Evolutionary conservation across 768 basidiomycete genomes (phyloP).

Genomic region (Pisolithus sp.): DNA sequence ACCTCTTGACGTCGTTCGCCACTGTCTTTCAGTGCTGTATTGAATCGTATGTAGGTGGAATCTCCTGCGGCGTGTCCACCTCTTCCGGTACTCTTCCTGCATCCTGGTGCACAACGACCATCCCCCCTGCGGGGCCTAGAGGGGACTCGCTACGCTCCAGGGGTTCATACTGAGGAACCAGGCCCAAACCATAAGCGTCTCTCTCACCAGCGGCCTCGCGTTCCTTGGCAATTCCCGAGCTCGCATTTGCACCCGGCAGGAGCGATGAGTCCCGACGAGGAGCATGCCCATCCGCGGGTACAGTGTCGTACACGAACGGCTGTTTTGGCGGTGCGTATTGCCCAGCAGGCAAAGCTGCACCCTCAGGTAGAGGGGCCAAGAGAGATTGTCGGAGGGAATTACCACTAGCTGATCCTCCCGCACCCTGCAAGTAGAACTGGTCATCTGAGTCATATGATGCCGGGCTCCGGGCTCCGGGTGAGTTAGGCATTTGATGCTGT

Average conservation of each 20-base stretch:
- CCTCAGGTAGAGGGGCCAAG: neutral
- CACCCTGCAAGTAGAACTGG: conserved; percentile 7
- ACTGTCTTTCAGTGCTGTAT: conserved; percentile 8
- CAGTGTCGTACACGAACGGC: conserved; percentile 6
- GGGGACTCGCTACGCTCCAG: neutral
- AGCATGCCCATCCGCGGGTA: conserved; percentile 14
- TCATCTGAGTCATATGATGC: conserved; percentile 3
- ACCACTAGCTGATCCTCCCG: neutral
- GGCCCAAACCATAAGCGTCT: conserved; percentile 8
- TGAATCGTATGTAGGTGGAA: conserved; percentile 25
- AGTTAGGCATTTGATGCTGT: neutral
- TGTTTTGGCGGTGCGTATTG: conserved; percentile 1
- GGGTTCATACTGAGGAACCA: conserved; percentile 13
- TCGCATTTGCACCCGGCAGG: conserved; percentile 11
- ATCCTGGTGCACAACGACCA: conserved; percentile 24
- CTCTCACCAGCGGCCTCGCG: conserved; percentile 16
- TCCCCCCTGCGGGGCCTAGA: too few species aligned
- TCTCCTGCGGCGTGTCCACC: conserved; percentile 18
- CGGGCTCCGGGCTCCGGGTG: neutral
- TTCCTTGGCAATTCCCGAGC: conserved; percentile 20
- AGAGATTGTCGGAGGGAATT: conserved; percentile 1
- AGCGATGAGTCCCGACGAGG: conserved; percentile 14
- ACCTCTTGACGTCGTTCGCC: too few species aligned
- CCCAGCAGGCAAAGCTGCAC: neutral
- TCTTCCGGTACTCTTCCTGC: conserved; percentile 19